Base-by-base conservation (phyloP, 1,284 basidiomycete species). In the Moesziomyces sp. region DNA sequence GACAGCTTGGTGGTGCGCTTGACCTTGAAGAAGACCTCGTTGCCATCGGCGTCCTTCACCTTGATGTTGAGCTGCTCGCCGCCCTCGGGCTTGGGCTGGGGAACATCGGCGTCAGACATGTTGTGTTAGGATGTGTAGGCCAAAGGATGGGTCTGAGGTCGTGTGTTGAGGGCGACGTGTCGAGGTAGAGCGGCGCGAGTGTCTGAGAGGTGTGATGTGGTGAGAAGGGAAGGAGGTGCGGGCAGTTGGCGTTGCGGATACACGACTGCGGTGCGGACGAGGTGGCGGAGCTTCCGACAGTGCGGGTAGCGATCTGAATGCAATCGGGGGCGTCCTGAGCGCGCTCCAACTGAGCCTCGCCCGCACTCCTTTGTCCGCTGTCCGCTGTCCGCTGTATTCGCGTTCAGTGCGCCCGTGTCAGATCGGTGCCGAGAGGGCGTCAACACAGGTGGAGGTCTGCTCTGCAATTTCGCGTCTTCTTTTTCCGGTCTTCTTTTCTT, bases 11-110 rank as follows among this genome's bases (percentile, higher is more conserved):
- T 97, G 83, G 89, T 93, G 79, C 91, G 90, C 87, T 97, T 97
- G 86, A 97, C 97, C 89, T 97, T 97, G 89, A 97, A 97, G 86
- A 93, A 97, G 46, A 97, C 93, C 85, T 97, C 94, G 62, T 95
- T 92, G 50, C 93, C 92, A 23, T 83, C 80, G 44, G 76, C 77
- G 46, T 83, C 81, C 70, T 83, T 83, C 63, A 83, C 82, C 77
- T 83, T 83, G 76, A 83, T 83, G 77, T 83, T 83, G 49, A 83
- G 77, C 67, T 83, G 82, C 69, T 83, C 82, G 21, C 61, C 58
- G 43, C 71, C 71, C 56, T 83, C 81, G 44, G 80, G 77, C 79
- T 83, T 83, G 16, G 80, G 76, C 49, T 74, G 72, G 0, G 67
- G 67, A 38, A 51, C 60, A 24, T 81, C 79, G 16, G 74, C 44